Percentiles rank a stretch among this genome's conserved stretches.
Evolutionary conservation across 169 alveolate genomes (phyloP).

Genomic region (Plasmodium adleri): DNA sequence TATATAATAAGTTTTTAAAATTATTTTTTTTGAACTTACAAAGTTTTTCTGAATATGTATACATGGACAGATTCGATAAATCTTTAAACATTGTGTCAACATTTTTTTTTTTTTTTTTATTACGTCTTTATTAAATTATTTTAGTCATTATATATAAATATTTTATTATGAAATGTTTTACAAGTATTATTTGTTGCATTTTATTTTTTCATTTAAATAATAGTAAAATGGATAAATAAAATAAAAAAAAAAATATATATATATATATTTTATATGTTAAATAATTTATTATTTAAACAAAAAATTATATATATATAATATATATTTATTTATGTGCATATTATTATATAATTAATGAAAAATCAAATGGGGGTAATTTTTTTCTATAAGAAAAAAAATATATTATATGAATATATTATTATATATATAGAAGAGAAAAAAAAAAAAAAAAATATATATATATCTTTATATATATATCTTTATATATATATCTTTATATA

Average conservation of each 20-base stretch:
- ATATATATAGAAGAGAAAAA: too few relatives aligned
- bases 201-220: too few relatives aligned
- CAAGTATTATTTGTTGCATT: neutral
- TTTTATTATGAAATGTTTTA: neutral
- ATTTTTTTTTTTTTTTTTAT: neutral
- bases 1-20: neutral
- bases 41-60: neutral
- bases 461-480: too few relatives aligned
- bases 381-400: too few relatives aligned
- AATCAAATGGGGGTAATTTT: too few relatives aligned
- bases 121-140: neutral
- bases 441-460: too few relatives aligned
- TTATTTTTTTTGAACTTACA: neutral
- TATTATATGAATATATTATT: too few relatives aligned
- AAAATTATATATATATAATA: conserved; percentile 8
- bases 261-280: too few relatives aligned
- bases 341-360: neutral
- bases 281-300: too few relatives aligned
- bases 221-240: neutral
- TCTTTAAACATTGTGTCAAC: conserved; percentile 10
- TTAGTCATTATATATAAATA: neutral
- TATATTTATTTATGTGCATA: neutral
- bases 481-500: too few relatives aligned
- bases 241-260: neutral
- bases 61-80: conserved; percentile 3